Conservation (phyloP, 768 basidiomycete genomes). For the Rhizopogon vesiculosus region DNA sequence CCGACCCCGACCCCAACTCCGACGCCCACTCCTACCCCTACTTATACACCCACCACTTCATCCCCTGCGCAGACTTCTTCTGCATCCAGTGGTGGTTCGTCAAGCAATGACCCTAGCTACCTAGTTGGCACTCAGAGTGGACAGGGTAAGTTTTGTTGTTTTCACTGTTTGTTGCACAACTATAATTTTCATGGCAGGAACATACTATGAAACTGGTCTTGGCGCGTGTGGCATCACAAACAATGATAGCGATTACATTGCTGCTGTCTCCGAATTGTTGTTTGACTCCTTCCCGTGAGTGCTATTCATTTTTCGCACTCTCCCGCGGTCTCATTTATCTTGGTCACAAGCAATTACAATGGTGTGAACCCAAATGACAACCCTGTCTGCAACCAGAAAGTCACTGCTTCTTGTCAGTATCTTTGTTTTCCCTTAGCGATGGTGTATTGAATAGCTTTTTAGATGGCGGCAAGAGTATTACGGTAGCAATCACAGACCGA, state of each 20-base stretch:
- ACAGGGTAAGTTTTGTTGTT: conserved; percentile 28
- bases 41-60: conserved; percentile 1
- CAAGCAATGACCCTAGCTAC: conserved; percentile 28
- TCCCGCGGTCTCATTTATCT: neutral
- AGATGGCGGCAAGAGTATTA: conserved; percentile 50
- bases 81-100: neutral
- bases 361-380: conserved; percentile 68
- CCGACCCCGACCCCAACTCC: neutral
- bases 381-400: conserved; percentile 57
- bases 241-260: conserved; percentile 23
- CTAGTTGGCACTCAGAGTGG: conserved; percentile 47
- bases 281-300: conserved; percentile 34
- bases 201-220: conserved; percentile 30
- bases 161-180: neutral
- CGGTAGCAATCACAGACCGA: conserved; percentile 54
- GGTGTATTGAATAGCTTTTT: conserved; percentile 5
- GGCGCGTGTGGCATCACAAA: conserved; percentile 39
- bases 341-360: conserved; percentile 42
- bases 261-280: conserved; percentile 28
- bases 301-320: neutral
- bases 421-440: neutral
- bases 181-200: conserved; percentile 16
- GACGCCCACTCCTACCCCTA: neutral
- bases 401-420: conserved; percentile 44
- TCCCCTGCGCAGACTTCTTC: conserved; percentile 15